A percentile compares a stretch with the other conserved stretches of the same genome.
Evolutionary conservation across 2,329 filamentous ascomycete genomes (phyloP).

Genomic region (Cladophialophora exuberans): DNA sequence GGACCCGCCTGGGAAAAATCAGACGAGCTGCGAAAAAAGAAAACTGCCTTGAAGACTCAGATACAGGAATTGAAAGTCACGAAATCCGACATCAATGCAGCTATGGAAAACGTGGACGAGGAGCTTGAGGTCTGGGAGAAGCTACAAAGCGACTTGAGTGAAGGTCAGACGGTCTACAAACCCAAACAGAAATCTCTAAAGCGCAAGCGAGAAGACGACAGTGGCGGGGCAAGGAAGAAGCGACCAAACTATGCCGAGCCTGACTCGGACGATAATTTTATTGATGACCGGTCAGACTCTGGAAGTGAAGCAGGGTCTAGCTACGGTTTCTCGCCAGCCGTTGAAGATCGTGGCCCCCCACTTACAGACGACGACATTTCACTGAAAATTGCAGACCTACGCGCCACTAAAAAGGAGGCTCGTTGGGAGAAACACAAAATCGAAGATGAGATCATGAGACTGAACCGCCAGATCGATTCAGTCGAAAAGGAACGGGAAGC

Average conservation of each 20-base stretch:
- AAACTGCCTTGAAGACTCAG: neutral
- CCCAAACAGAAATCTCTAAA: neutral
- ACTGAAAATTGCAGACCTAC: neutral
- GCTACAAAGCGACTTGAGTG: neutral
- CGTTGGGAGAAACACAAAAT: neutral
- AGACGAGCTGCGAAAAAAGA: constrained; percentile 22
- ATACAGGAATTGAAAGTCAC: neutral
- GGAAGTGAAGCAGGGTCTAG: neutral
- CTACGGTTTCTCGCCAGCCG: neutral
- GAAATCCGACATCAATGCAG: neutral
- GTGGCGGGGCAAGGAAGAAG: neutral
- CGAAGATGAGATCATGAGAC: neutral
- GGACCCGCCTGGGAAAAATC: constrained; percentile 27
- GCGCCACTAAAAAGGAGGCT: neutral
- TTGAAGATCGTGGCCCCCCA: neutral
- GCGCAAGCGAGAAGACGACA: neutral
- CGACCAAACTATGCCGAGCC: neutral
- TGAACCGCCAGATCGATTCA: constrained; percentile 28
- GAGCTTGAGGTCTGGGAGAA: neutral
- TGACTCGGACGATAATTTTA: neutral
- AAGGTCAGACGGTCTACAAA: neutral
- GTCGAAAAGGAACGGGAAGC: constrained; percentile 37
- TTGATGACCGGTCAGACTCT: neutral
- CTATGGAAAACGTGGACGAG: constrained; percentile 1
- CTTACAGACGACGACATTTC: constrained; percentile 2